Conservation (phyloP, 2,329 filamentous ascomycete genomes). For the Pseudogymnoascus sp. region DNA sequence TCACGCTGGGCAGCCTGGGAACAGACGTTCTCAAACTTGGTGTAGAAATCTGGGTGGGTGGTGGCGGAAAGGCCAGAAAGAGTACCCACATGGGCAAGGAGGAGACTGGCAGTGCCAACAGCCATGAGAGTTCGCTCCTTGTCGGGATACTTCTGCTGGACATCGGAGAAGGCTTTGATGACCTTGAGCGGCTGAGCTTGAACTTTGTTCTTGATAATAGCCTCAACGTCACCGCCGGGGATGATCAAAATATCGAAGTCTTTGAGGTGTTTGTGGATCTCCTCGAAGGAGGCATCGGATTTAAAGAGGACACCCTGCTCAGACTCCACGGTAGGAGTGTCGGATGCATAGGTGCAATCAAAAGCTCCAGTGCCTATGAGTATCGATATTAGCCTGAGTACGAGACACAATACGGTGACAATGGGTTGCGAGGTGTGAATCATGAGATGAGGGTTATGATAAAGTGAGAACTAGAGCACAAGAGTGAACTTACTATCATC, state of each 20-base stretch:
- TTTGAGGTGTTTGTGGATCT: slow-evolving; percentile 51
- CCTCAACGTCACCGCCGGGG: slow-evolving; percentile 56
- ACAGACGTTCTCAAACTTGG: slow-evolving; percentile 73
- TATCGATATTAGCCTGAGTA: background rate
- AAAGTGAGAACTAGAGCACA: background rate
- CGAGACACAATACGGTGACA: background rate
- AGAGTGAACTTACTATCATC: slow-evolving; percentile 36
- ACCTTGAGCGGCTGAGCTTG: slow-evolving; percentile 53
- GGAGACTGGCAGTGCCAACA: slow-evolving; percentile 69
- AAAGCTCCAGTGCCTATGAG: slow-evolving; percentile 24
- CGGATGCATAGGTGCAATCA: slow-evolving; percentile 25
- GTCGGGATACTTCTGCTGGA: slow-evolving; percentile 69
- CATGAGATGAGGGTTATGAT: background rate
- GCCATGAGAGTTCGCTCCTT: slow-evolving; percentile 76
- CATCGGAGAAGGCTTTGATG: slow-evolving; percentile 67
- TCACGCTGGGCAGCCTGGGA: slow-evolving; percentile 63
- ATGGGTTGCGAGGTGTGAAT: background rate
- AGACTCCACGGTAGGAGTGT: slow-evolving; percentile 45
- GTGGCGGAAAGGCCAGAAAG: slow-evolving; percentile 72
- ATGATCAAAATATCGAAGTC: slow-evolving; percentile 69
- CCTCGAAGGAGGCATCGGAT: slow-evolving; percentile 69
- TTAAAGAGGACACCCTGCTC: slow-evolving; percentile 60
- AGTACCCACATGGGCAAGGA: slow-evolving; percentile 68
- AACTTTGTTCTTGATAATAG: slow-evolving; percentile 57
- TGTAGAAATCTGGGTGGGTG: slow-evolving; percentile 72